Conservation (phyloP, 345 rosid genomes). For the Eucalyptus tenuipes region DNA sequence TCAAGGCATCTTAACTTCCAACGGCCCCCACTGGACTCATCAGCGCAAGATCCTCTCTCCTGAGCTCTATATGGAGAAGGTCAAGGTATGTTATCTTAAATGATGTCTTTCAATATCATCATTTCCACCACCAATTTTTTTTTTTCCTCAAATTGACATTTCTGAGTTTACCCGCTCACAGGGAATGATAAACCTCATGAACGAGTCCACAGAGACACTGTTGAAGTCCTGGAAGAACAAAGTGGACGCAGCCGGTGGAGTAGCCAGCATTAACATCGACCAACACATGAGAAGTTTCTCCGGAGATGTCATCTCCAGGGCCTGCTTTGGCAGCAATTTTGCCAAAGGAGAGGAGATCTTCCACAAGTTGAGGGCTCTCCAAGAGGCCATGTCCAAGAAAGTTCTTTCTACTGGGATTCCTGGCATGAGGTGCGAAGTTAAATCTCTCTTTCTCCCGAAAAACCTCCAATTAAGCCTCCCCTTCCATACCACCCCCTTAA, state of each 20-base stretch:
- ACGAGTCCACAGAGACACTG: conserved; percentile 8
- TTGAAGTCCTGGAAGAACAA: conserved; percentile 17
- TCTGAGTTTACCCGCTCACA: background rate
- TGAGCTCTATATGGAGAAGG: conserved; percentile 26
- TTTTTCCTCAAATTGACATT: background rate
- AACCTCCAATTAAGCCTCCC: background rate
- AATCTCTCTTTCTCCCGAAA: background rate
- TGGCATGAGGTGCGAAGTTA: conserved; percentile 14
- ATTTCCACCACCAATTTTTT: background rate
- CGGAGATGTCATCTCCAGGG: conserved; percentile 38
- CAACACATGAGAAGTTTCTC: conserved; percentile 26
- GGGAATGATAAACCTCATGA: conserved; percentile 20
- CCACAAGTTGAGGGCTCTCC: conserved; percentile 18
- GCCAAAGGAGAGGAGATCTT: conserved; percentile 23
- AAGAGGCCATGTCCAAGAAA: conserved; percentile 17
- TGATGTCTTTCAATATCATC: background rate
- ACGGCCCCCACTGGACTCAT: conserved; percentile 26
- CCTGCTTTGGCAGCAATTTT: conserved; percentile 34
- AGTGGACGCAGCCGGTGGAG: conserved; percentile 12
- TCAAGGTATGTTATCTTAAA: conserved; percentile 14
- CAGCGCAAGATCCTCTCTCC: conserved; percentile 41
- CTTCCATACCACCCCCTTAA: background rate
- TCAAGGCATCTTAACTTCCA: conserved; percentile 38
- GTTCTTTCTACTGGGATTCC: conserved; percentile 12
- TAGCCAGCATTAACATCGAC: conserved; percentile 16